These are phyloP conservation scores for Physcomitrium patens DNA, from an alignment of 225 moss, liverwort and hornwort genomes.

Conservation along the genomic window DNA sequence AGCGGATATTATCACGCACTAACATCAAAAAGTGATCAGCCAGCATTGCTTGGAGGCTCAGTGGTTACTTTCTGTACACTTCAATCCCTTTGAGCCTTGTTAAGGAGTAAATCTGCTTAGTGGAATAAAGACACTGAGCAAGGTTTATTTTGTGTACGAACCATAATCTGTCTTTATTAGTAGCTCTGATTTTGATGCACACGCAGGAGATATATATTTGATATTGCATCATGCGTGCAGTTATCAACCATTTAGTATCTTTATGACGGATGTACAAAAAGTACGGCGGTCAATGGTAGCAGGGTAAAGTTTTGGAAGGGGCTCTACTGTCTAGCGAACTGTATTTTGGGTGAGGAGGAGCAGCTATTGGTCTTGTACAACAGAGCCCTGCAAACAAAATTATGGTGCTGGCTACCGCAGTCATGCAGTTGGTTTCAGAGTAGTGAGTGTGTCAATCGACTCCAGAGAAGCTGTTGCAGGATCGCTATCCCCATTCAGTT, in stretches of 20 bases:
- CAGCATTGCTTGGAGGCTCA: constrained; percentile 29
- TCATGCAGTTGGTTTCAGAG: constrained; percentile 49
- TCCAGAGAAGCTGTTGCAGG: constrained; percentile 45
- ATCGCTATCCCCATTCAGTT: constrained; percentile 43
- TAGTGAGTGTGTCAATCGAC: constrained; percentile 50
- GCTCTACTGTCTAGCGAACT: constrained; percentile 70
- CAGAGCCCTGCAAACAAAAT: constrained; percentile 57
- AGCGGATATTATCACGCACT: constrained; percentile 91
- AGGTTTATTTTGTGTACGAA: constrained; percentile 48
- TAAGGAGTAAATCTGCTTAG: constrained; percentile 33
- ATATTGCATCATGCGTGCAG: constrained; percentile 54
- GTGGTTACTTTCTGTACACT: constrained; percentile 47
- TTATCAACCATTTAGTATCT: constrained; percentile 76
- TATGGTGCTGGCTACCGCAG: constrained; percentile 48
- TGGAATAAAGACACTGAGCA: constrained; percentile 46
- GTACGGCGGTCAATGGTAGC: constrained; percentile 70
- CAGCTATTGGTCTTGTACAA: constrained; percentile 71
- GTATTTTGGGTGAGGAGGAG: constrained; percentile 82
- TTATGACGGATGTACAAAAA: constrained; percentile 85
- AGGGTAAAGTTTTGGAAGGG: constrained; percentile 64
- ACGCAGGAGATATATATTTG: constrained; percentile 53
- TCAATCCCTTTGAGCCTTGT: constrained; percentile 46
- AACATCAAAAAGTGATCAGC: constrained; percentile 86
- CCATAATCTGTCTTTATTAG: constrained; percentile 50
- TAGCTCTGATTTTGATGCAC: constrained; percentile 63